Conservation (phyloP, 768 basidiomycete species). For the Atractiella rhizophila region DNA sequence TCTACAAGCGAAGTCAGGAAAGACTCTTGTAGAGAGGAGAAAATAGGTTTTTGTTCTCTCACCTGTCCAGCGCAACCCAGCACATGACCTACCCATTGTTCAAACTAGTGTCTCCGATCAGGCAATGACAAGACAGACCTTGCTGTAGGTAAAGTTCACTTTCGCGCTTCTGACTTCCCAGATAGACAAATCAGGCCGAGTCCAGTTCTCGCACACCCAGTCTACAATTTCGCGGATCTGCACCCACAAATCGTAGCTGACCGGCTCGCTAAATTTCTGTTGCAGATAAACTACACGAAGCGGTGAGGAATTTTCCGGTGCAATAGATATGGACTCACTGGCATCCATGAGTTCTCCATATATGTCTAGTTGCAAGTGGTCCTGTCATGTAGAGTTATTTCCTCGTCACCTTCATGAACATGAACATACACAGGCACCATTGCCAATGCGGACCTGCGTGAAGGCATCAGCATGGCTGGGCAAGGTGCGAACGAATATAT, state of each 20-base stretch:
- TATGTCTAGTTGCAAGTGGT: slow-evolving; percentile 83
- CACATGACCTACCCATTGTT: slow-evolving; percentile 5
- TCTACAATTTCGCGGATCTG: background rate
- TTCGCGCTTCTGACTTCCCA: slow-evolving; percentile 67
- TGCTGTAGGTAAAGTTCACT: slow-evolving; percentile 27
- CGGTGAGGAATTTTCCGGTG: background rate
- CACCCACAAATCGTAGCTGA: slow-evolving; percentile 7
- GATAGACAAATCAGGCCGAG: slow-evolving; percentile 66
- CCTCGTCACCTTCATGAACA: too few species aligned
- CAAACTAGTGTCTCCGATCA: background rate
- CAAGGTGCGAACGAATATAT: too few species aligned
- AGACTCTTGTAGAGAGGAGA: too few species aligned
- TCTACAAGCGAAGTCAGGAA: too few species aligned
- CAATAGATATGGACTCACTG: background rate
- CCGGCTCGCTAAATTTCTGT: slow-evolving; percentile 39
- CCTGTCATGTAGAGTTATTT: too few species aligned
- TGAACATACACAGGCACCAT: slow-evolving; percentile 94
- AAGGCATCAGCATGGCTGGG: slow-evolving; percentile 1
- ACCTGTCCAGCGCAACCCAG: slow-evolving; percentile 85
- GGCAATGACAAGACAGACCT: background rate
- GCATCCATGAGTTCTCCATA: slow-evolving; percentile 64
- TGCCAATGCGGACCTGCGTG: slow-evolving; percentile 41
- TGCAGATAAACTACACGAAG: slow-evolving; percentile 43
- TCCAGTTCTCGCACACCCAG: slow-evolving; percentile 40
- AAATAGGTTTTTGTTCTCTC: too few species aligned